A percentile compares a stretch with the other conserved stretches of the same genome.
phyloP scores from a whole-genome alignment of 2,329 filamentous ascomycete genomes.

The Thelonectria blattea region DNA sequence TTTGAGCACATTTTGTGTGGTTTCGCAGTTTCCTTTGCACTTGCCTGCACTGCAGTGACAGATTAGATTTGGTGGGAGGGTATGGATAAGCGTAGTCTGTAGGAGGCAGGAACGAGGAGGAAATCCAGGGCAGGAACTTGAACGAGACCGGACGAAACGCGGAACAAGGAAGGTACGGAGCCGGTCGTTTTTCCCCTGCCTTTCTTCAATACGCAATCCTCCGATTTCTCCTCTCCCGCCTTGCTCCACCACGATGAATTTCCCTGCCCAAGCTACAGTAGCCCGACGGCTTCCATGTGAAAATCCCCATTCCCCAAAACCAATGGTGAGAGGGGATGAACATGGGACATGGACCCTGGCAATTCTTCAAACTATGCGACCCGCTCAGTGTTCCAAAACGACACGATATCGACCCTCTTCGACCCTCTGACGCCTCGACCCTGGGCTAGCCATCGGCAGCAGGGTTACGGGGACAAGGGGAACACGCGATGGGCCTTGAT shows the following conservation, averaged over 20 bases:
- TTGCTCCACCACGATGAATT: conserved; percentile 13
- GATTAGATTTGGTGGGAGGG: too few species aligned
- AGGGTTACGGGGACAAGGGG: not conserved
- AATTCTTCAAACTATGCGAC: conserved; percentile 2
- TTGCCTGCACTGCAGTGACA: too few species aligned
- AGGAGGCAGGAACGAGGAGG: not conserved
- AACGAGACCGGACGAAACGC: not conserved
- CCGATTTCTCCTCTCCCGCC: not conserved
- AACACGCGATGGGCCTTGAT: conserved; percentile 6
- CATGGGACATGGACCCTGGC: conserved; percentile 8
- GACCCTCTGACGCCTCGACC: not conserved
- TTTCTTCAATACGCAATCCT: not conserved
- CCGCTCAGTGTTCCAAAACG: not conserved
- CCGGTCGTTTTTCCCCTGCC: not conserved
- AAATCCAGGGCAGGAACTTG: not conserved
- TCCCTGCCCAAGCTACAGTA: too few species aligned
- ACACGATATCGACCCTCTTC: not conserved
- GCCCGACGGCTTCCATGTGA: conserved; percentile 2
- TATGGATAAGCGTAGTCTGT: too few species aligned
- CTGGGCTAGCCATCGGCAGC: conserved; percentile 11
- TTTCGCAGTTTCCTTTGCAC: too few species aligned
- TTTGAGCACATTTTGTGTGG: too few species aligned
- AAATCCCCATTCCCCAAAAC: conserved; percentile 2
- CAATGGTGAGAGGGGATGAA: conserved; percentile 2
- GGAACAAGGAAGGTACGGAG: conserved; percentile 1